phyloP scores from a whole-genome alignment of 2,329 filamentous ascomycete genomes.

The Stachybotrys echinatus region DNA sequence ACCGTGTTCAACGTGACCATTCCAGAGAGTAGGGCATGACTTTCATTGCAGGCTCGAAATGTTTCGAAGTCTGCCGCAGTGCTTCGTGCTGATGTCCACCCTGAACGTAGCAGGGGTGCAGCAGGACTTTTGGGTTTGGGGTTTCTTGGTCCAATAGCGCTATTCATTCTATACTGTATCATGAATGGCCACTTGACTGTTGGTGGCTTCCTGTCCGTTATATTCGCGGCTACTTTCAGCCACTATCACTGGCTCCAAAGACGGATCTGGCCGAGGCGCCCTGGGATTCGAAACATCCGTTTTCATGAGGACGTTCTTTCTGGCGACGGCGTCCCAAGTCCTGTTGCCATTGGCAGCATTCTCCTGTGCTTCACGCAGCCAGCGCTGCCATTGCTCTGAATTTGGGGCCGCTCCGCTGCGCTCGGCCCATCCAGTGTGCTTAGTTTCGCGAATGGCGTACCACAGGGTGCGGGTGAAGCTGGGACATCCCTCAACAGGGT shows the following conservation, averaged over 20 bases:
- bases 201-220: background rate
- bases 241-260: background rate
- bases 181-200: too few relatives aligned
- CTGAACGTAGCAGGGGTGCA: too few relatives aligned
- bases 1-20: too few relatives aligned
- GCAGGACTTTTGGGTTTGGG: too few relatives aligned
- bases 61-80: too few relatives aligned
- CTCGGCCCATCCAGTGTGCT: slow-evolving; percentile 46
- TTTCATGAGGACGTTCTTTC: slow-evolving; percentile 45
- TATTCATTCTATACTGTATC: too few relatives aligned
- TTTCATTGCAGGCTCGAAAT: too few relatives aligned
- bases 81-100: too few relatives aligned
- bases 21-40: too few relatives aligned
- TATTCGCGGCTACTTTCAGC: background rate
- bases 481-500: slow-evolving; percentile 32
- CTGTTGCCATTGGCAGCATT: slow-evolving; percentile 26
- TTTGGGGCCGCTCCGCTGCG: slow-evolving; percentile 45
- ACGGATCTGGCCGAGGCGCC: slow-evolving; percentile 17
- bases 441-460: slow-evolving; percentile 52
- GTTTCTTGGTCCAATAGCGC: too few relatives aligned
- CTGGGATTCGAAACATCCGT: slow-evolving; percentile 11
- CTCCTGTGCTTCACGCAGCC: slow-evolving; percentile 44
- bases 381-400: slow-evolving; percentile 47
- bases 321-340: slow-evolving; percentile 40
- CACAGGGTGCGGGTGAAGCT: slow-evolving; percentile 54